Conservation (phyloP, 139 green algal species). For the Chlamydomonas urium region DNA sequence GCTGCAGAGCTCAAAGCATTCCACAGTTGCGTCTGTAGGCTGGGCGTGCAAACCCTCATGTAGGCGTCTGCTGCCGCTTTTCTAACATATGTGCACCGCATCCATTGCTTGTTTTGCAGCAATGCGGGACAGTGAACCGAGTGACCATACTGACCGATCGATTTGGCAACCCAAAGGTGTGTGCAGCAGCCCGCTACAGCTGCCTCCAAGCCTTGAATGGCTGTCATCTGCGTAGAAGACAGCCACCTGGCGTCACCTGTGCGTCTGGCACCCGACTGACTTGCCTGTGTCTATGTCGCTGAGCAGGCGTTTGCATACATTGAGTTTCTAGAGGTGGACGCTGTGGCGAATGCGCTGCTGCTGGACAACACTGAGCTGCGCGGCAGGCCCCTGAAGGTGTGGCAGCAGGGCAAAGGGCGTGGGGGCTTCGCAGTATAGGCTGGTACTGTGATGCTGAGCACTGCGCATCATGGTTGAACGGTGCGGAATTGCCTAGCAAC, state of each 20-base stretch:
- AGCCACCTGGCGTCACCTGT: too few relatives aligned
- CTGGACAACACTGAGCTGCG: constrained; percentile 75
- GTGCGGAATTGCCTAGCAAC: not conserved
- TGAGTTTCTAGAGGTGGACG: constrained; percentile 95
- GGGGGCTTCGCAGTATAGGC: not conserved
- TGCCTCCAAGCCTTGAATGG: too few relatives aligned
- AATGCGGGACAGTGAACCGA: constrained; percentile 95
- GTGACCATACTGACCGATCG: constrained; percentile 98
- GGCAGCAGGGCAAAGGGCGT: not conserved
- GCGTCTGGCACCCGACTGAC: too few relatives aligned
- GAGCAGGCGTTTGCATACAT: constrained; percentile 95
- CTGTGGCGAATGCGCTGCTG: constrained; percentile 81
- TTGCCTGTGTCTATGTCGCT: too few relatives aligned
- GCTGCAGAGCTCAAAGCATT: too few relatives aligned
- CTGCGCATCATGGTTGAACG: not conserved
- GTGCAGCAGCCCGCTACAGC: too few relatives aligned
- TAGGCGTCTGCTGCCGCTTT: too few relatives aligned
- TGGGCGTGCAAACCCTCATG: too few relatives aligned
- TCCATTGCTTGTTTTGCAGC: constrained; percentile 42
- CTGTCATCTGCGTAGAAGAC: too few relatives aligned
- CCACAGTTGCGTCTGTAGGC: too few relatives aligned
- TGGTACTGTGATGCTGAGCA: not conserved
- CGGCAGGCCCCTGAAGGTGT: constrained; percentile 6
- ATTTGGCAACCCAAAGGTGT: constrained; percentile 87
- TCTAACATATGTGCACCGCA: too few relatives aligned